Evolutionary conservation across 2,329 filamentous ascomycete species (phyloP).

Genomic region (Thielaviopsis euricoi): DNA sequence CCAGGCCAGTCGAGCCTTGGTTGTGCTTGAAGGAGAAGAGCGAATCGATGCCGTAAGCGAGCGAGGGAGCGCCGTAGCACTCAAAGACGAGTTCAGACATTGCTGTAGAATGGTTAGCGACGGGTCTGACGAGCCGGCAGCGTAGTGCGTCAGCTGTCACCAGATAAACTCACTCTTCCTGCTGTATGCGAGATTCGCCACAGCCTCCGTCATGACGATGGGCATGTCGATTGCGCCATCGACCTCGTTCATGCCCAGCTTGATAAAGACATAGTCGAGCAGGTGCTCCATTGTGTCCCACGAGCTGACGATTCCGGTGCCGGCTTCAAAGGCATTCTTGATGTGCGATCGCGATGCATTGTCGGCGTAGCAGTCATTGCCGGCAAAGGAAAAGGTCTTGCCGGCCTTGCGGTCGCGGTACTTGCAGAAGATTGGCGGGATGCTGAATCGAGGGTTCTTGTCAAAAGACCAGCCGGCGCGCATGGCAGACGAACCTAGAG

Average conservation of each 20-base stretch:
- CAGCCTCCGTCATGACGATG: conserved; percentile 87
- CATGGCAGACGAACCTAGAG: conserved; percentile 66
- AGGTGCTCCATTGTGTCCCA: conserved; percentile 97
- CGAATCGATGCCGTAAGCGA: conserved; percentile 90
- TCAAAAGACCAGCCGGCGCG: conserved; percentile 97
- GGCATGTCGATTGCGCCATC: conserved; percentile 67
- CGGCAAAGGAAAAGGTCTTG: conserved; percentile 83
- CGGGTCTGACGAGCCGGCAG: too few relatives aligned
- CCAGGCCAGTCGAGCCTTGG: conserved; percentile 67
- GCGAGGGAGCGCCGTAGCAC: conserved; percentile 76
- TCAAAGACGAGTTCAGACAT: conserved; percentile 98
- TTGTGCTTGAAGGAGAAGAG: conserved; percentile 94
- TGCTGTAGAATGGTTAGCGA: conserved; percentile 36
- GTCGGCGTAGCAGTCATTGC: conserved; percentile 85
- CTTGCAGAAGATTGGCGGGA: conserved; percentile 84
- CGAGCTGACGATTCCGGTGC: conserved; percentile 82
- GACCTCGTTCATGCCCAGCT: conserved; percentile 66
- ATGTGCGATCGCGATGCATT: conserved; percentile 84
- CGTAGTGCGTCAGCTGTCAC: too few relatives aligned
- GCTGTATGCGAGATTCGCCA: conserved; percentile 80
- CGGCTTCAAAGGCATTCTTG: conserved; percentile 77
- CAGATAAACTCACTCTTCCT: conserved; percentile 58
- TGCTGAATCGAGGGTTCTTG: conserved; percentile 55
- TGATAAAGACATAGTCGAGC: conserved; percentile 86
- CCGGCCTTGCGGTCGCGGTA: conserved; percentile 89